phyloP scores from a whole-genome alignment of 1,284 basidiomycete species.

The Moesziomyces antarcticus region DNA sequence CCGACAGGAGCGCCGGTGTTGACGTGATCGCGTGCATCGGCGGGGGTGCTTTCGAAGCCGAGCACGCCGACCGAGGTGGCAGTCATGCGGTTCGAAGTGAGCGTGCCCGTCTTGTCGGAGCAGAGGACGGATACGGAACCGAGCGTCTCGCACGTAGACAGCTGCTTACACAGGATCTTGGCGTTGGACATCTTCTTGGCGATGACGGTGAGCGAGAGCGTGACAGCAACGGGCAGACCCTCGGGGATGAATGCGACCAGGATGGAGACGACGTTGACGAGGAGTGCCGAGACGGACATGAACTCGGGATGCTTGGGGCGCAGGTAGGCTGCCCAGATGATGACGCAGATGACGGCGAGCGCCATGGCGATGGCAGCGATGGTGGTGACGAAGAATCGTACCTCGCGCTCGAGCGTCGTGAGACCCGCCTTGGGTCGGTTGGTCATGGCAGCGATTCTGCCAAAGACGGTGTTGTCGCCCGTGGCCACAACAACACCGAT shows the following conservation, averaged over 20 bases:
- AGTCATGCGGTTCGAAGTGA: slow-evolving; percentile 73
- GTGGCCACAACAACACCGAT: slow-evolving; percentile 74
- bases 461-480: slow-evolving; percentile 73
- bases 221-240: slow-evolving; percentile 78
- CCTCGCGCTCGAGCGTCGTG: slow-evolving; percentile 72
- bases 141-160: slow-evolving; percentile 77
- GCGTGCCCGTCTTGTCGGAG: slow-evolving; percentile 80
- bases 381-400: slow-evolving; percentile 70
- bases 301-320: slow-evolving; percentile 71
- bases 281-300: slow-evolving; percentile 74
- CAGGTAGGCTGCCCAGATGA: slow-evolving; percentile 72
- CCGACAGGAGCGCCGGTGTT: slow-evolving; percentile 34
- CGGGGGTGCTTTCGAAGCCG: slow-evolving; percentile 58
- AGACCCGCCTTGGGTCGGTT: slow-evolving; percentile 68
- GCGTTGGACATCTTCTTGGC: slow-evolving; percentile 78
- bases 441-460: slow-evolving; percentile 60
- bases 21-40: slow-evolving; percentile 44
- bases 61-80: slow-evolving; percentile 69
- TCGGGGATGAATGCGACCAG: slow-evolving; percentile 77
- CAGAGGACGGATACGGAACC: slow-evolving; percentile 76
- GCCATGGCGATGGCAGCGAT: slow-evolving; percentile 71
- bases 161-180: slow-evolving; percentile 75
- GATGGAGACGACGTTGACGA: slow-evolving; percentile 73
- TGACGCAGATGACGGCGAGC: slow-evolving; percentile 71
- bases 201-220: slow-evolving; percentile 76